Evolutionary conservation across 306 rosid genomes (phyloP), one percentile per base, ranked within the genome.

Genomic region (Quercus cerris): DNA sequence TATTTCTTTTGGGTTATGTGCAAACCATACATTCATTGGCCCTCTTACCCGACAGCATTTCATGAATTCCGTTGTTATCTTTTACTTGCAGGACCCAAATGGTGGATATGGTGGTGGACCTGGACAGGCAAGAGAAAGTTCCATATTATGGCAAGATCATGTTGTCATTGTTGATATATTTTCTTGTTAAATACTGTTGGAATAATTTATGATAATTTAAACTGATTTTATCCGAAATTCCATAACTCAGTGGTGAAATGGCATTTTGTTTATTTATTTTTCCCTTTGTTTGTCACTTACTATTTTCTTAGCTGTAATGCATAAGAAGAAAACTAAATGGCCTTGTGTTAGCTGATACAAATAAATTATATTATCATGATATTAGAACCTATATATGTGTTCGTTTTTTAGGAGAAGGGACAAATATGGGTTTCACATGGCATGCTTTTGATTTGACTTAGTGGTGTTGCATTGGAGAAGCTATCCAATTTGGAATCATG

Each of bases 91-190:
- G 99, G 97, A 94, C 81, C 87, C 87, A 30, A 79, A 86, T 78
- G 99, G 97, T 83, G 97, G 97, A 78, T 94, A 85, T 84, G 95
- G 91, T 35, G 99, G 99, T 19, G 99, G 97, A 75, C 99, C 99
- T 84, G 95, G 94, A 77, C 99, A 94, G 97, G 99, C 89, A 88
- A 87, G 97, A 75, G 55, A 70, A 83, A 71, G 22, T 23, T 85
- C 56, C 17, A 14, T 15, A 20, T 73, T 77, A 61, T 77, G 33
- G 3, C 28, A 1, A 18, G 20, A 15, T 64, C 10, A 22, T 69
- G 66, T 82, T 33, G 30, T 56, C 38, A 57, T 13, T 76, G 68
- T 79, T 38, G 41, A 70, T 64, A 57, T 85, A 30, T 68, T 74
- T 28, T 77, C 70, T 56, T 56, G 73, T 80, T 76, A 78, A 28